Conservation (phyloP, 208 protist species). For the Angomonas ambiguus region DNA sequence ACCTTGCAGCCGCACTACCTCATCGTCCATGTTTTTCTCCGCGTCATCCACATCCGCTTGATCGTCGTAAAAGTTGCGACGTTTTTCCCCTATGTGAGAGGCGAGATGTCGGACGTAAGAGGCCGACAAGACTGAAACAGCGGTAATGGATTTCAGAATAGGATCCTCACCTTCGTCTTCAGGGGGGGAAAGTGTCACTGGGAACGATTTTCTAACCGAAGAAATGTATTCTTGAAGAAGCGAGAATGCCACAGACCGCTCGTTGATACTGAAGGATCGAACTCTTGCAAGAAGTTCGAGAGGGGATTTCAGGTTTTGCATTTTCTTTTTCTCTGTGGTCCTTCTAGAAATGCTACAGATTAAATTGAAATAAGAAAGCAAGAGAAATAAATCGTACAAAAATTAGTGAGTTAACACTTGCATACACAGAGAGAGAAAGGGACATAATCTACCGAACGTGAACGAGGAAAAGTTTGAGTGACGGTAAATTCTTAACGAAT, state of each 20-base stretch:
- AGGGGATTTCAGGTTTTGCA: background rate
- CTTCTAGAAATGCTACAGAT: background rate
- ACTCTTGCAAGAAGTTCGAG: background rate
- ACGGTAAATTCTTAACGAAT: background rate
- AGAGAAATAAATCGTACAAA: slow-evolving; percentile 10
- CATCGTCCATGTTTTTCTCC: background rate
- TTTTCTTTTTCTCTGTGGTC: background rate
- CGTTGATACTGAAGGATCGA: background rate
- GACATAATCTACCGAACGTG: too few species aligned
- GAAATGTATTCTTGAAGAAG: background rate
- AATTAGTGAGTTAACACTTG: background rate
- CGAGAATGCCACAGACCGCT: background rate
- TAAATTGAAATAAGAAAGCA: slow-evolving; percentile 8
- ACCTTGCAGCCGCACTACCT: background rate
- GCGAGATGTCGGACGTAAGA: background rate
- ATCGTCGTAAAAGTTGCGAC: background rate
- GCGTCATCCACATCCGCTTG: background rate
- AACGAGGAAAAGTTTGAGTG: too few species aligned
- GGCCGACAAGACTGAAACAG: background rate
- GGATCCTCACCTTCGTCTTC: background rate
- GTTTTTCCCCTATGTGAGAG: background rate
- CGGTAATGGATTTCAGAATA: background rate
- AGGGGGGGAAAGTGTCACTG: background rate
- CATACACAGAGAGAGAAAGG: background rate
- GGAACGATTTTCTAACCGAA: background rate